These are phyloP conservation scores for Auricularia cornea DNA, from an alignment of 768 basidiomycete species.

Conservation along the genomic window DNA sequence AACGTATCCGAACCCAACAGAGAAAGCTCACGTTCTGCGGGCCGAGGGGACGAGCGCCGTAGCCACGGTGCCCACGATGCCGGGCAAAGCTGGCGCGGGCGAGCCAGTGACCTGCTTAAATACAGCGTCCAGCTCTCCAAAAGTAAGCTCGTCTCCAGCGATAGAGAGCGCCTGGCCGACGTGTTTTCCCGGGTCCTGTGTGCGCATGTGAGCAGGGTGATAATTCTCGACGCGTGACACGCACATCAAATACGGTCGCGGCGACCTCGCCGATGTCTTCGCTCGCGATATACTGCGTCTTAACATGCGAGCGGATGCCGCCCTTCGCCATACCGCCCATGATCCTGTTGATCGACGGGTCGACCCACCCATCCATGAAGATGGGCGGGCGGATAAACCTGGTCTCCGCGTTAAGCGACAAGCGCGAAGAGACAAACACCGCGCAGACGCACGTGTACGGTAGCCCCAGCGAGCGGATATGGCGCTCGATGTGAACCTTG, in stretches of 20 bases:
- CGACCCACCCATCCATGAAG: not conserved
- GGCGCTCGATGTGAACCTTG: not conserved
- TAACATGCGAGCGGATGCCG: not conserved
- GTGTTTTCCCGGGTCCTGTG: not conserved
- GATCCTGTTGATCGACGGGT: not conserved
- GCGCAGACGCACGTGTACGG: not conserved
- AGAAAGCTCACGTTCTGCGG: not conserved
- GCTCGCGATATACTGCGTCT: not conserved
- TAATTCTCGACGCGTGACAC: not conserved
- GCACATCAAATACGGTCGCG: not conserved
- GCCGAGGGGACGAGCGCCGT: not conserved
- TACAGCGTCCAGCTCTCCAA: not conserved
- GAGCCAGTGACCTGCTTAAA: not conserved
- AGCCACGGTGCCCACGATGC: not conserved
- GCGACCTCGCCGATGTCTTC: not conserved
- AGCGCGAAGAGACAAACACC: not conserved
- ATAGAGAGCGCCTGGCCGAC: not conserved
- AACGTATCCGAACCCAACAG: not conserved
- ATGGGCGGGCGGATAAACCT: not conserved
- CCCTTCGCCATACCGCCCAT: not conserved
- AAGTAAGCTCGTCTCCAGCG: not conserved
- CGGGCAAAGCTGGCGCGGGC: not conserved
- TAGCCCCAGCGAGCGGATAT: not conserved
- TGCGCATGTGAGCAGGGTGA: not conserved
- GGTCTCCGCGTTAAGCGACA: not conserved